These are phyloP conservation scores for Chaetomium strumarium DNA, from an alignment of 2,329 filamentous ascomycete genomes.

Conservation along the genomic window DNA sequence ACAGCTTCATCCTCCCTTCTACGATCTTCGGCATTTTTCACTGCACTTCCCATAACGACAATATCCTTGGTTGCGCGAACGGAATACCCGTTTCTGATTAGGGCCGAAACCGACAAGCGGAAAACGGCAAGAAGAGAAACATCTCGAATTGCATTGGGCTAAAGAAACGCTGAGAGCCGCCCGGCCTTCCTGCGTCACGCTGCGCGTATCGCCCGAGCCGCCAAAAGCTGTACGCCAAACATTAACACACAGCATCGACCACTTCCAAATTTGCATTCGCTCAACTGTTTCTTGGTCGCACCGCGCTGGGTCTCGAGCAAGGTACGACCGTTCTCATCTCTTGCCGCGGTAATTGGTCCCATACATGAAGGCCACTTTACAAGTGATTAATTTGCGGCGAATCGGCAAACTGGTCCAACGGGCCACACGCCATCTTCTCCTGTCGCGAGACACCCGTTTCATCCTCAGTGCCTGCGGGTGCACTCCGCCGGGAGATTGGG, in stretches of 20 bases:
- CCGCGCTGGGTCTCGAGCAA: constrained; percentile 10
- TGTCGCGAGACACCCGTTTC: constrained; percentile 14
- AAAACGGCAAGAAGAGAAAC: neutral
- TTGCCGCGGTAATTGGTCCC: constrained; percentile 15
- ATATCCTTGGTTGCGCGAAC: neutral
- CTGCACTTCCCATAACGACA: neutral
- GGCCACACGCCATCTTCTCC: constrained; percentile 19
- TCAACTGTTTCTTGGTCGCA: constrained; percentile 15
- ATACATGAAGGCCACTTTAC: constrained; percentile 15
- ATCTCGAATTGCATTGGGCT: neutral
- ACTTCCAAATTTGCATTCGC: constrained; percentile 4
- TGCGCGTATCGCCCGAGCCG: neutral
- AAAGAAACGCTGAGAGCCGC: constrained; percentile 9
- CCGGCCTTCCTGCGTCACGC: constrained; percentile 2
- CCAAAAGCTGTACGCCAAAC: neutral
- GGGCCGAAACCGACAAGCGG: constrained; percentile 3
- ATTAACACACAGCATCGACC: neutral
- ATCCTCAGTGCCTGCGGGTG: constrained; percentile 10
- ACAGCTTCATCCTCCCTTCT: too few relatives aligned
- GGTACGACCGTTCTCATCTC: constrained; percentile 18
- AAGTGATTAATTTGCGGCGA: constrained; percentile 22
- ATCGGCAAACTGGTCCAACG: constrained; percentile 16
- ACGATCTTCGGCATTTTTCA: too few relatives aligned
- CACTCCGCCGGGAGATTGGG: neutral
- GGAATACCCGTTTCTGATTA: neutral